Base-by-base conservation (phyloP, 2,329 filamentous ascomycete genomes). In the Teratosphaeria destructans region DNA sequence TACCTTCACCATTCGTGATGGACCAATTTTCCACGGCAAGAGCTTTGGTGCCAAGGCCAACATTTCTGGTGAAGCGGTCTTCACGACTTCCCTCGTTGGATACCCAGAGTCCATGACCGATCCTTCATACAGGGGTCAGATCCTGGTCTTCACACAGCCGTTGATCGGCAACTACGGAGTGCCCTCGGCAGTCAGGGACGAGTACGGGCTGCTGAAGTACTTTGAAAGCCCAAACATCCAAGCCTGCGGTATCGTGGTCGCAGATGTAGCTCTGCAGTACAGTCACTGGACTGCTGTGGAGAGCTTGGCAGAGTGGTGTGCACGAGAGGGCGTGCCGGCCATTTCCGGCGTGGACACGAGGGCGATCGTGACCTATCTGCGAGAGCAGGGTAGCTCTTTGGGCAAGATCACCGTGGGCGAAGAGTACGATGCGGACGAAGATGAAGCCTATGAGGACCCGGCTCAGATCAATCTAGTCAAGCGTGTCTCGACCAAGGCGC, bases 201-300 rank as follows among this genome's bases (percentile, higher is more conserved):
- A 92, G 75, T 89, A 85, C 76, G 94, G 94, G 69, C 84, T 99
- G 61, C 82, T 97, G 74, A 94, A 94, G 79, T 95, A 97, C 81
- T 99, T 99, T 71, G 94, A 99, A 78, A 96, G 91, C 32, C 94
- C 94, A 57, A 90, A 97, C 77, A 92, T 99, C 66, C 94, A 99
- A 80, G 95, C 93, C 61, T 89, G 89, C 63, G 94, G 92, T 76
- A 88, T 99, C 57, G 93, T 99, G 54, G 94, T 99, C 58, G 90
- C 93, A 69, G 94, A 99, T 73, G 91, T 93, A 64, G 93, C 94
- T 53, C 82, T 90, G 74, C 84, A 92, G 74, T 96, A 97, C 82
- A 96, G 91, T 76, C 94, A 99, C 74, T 99, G 94, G 94, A 97
- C 94, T 63, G 94, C 94, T 39, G 93, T 99, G 11, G 90, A 99